Percentiles rank a stretch among this genome's conserved stretches.
These are phyloP conservation scores for Ustilago hordei DNA, from an alignment of 1,284 basidiomycete genomes.

Conservation along the genomic window DNA sequence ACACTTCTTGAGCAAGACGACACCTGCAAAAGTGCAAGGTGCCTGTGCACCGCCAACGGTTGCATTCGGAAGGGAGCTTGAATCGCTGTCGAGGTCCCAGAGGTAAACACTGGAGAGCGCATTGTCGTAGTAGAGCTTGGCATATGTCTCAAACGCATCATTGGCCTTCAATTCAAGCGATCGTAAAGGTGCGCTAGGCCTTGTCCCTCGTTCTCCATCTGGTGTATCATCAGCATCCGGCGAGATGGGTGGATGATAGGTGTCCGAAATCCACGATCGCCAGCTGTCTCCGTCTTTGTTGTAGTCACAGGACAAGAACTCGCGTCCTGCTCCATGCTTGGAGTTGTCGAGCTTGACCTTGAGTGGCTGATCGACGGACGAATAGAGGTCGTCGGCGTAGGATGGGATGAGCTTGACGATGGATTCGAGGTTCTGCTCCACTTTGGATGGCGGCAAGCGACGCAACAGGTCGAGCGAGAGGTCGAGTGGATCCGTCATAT, in stretches of 20 bases:
- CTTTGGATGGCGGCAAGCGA: slow-evolving; percentile 89
- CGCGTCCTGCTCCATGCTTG: slow-evolving; percentile 76
- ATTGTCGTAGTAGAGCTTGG: slow-evolving; percentile 98
- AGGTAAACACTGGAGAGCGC: slow-evolving; percentile 97
- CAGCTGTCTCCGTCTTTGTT: slow-evolving; percentile 96
- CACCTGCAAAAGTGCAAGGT: slow-evolving; percentile 87
- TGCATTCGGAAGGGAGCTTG: slow-evolving; percentile 36
- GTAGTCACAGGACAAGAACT: slow-evolving; percentile 96
- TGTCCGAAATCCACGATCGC: slow-evolving; percentile 96
- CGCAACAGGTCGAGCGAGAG: slow-evolving; percentile 87
- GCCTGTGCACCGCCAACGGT: slow-evolving; percentile 37
- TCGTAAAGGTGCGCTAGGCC: slow-evolving; percentile 84
- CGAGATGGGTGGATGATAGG: slow-evolving; percentile 83
- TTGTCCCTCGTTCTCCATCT: slow-evolving; percentile 73
- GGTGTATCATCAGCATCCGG: slow-evolving; percentile 37
- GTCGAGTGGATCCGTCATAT: slow-evolving; percentile 63
- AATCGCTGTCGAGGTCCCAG: slow-evolving; percentile 92
- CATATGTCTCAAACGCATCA: slow-evolving; percentile 95
- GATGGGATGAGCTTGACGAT: slow-evolving; percentile 82
- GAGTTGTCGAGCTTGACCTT: slow-evolving; percentile 82
- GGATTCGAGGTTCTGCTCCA: slow-evolving; percentile 86
- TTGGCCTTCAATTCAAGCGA: slow-evolving; percentile 93
- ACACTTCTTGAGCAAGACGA: slow-evolving; percentile 96
- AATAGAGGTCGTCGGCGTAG: slow-evolving; percentile 92
- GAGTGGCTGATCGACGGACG: slow-evolving; percentile 94